A percentile compares a stretch with the other conserved stretches of the same genome.
These are phyloP conservation scores for Naganishia sp. DNA, from an alignment of 1,284 basidiomycete species.

Conservation along the genomic window DNA sequence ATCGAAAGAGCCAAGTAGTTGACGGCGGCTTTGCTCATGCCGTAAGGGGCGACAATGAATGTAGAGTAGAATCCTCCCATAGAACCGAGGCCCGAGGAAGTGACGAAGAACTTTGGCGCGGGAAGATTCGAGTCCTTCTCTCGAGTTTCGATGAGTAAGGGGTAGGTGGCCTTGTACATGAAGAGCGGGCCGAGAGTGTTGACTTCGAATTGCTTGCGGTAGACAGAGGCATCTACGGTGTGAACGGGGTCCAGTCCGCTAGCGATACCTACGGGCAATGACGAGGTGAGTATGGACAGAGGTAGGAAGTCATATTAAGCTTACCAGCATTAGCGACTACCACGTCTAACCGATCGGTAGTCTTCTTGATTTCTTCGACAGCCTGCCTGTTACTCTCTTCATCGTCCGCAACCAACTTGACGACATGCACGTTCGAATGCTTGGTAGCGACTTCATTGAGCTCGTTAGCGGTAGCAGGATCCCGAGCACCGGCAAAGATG, in stretches of 20 bases:
- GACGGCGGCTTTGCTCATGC: slow-evolving; percentile 36
- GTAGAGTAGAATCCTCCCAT: slow-evolving; percentile 7
- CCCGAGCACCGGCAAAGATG: slow-evolving; percentile 39
- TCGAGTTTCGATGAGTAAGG: slow-evolving; percentile 28
- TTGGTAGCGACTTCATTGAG: slow-evolving; percentile 33
- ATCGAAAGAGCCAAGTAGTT: slow-evolving; percentile 37
- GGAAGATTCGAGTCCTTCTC: slow-evolving; percentile 8
- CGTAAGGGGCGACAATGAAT: slow-evolving; percentile 33
- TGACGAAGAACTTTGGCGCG: slow-evolving; percentile 35
- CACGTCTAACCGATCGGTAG: slow-evolving; percentile 29
- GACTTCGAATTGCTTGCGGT: slow-evolving; percentile 28
- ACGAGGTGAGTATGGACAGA: background rate
- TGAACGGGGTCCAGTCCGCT: background rate
- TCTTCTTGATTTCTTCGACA: slow-evolving; percentile 31
- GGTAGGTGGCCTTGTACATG: slow-evolving; percentile 34
- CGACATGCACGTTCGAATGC: slow-evolving; percentile 18
- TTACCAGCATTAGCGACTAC: slow-evolving; percentile 33
- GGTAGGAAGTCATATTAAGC: background rate
- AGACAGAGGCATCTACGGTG: background rate
- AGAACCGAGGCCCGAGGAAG: slow-evolving; percentile 27
- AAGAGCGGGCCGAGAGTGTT: slow-evolving; percentile 38
- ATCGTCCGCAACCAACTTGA: slow-evolving; percentile 33
- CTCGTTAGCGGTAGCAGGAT: slow-evolving; percentile 27
- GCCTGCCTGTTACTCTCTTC: slow-evolving; percentile 30
- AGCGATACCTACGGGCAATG: background rate